These are phyloP conservation scores for Pythium aphanidermatum DNA, from an alignment of 352 stramenopile genomes.

Conservation along the genomic window DNA sequence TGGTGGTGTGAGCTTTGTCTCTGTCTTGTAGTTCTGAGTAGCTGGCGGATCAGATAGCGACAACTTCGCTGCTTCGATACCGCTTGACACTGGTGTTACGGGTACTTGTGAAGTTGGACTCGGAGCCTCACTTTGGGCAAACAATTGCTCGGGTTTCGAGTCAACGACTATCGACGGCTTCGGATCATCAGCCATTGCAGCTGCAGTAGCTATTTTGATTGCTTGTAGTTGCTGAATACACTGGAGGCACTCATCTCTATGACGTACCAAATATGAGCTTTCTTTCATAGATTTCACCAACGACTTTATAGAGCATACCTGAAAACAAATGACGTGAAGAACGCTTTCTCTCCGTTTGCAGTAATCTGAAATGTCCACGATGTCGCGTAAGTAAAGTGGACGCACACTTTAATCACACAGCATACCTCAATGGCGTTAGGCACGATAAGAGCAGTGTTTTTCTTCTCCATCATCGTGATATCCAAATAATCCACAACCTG, in stretches of 20 bases:
- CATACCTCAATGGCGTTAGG: slow-evolving; percentile 80
- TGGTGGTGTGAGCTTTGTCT: neutral
- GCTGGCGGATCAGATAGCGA: too few relatives aligned
- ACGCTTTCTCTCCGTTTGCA: slow-evolving; percentile 57
- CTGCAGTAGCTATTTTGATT: slow-evolving; percentile 69
- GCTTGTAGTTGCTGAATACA: slow-evolving; percentile 68
- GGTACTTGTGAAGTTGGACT: slow-evolving; percentile 17
- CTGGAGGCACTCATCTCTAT: slow-evolving; percentile 79
- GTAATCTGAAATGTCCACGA: slow-evolving; percentile 33
- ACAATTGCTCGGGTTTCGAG: neutral
- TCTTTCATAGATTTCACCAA: too few relatives aligned
- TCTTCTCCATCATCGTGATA: slow-evolving; percentile 72
- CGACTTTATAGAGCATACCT: too few relatives aligned
- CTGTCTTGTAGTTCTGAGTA: too few relatives aligned
- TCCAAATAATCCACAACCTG: slow-evolving; percentile 73
- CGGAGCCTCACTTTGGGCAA: slow-evolving; percentile 4
- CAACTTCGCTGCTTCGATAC: neutral
- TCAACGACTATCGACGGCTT: slow-evolving; percentile 6
- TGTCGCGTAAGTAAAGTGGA: neutral
- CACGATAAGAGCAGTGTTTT: slow-evolving; percentile 81
- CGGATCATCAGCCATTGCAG: slow-evolving; percentile 28
- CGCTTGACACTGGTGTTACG: too few relatives aligned
- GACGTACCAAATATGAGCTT: neutral
- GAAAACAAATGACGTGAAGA: slow-evolving; percentile 84
- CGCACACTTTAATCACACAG: neutral